A percentile compares a stretch with the other conserved stretches of the same genome.
Conservation (phyloP, 345 rosid genomes). For the Gynandropsis gynandra region DNA sequence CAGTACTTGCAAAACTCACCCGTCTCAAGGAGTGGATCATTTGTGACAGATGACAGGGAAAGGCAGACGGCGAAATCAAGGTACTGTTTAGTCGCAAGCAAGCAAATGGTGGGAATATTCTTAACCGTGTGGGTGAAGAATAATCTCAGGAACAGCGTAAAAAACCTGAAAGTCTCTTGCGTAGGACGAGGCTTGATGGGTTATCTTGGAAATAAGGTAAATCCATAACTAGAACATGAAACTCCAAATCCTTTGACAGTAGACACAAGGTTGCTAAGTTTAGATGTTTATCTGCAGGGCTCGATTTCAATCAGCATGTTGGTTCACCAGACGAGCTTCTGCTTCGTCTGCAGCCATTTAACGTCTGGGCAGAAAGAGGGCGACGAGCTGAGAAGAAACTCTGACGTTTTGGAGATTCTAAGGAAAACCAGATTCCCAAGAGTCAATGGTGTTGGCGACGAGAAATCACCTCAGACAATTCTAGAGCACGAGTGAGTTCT, state of each 20-base stretch:
- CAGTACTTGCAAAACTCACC: constrained; percentile 34
- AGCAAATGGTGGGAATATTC: constrained; percentile 98
- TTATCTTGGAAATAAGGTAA: constrained; percentile 96
- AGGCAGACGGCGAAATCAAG: constrained; percentile 45
- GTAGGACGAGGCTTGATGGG: constrained; percentile 99
- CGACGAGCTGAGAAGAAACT: constrained; percentile 83
- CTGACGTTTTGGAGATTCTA: constrained; percentile 95
- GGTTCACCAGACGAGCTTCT: constrained; percentile 88
- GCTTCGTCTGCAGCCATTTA: constrained; percentile 94
- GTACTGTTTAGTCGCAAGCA: constrained; percentile 86
- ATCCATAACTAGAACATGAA: neutral
- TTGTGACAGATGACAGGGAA: constrained; percentile 49
- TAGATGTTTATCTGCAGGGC: constrained; percentile 50
- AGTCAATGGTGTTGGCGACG: constrained; percentile 53
- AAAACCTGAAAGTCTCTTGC: constrained; percentile 87
- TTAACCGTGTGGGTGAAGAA: constrained; percentile 92
- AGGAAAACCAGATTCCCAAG: constrained; percentile 92
- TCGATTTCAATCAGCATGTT: constrained; percentile 98
- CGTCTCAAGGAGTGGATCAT: constrained; percentile 38
- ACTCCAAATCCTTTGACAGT: neutral
- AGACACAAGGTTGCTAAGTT: neutral
- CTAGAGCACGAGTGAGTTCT: constrained; percentile 65
- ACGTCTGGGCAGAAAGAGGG: constrained; percentile 99
- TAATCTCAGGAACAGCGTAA: constrained; percentile 61
- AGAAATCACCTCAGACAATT: constrained; percentile 78